Conservation (phyloP, 2,329 filamentous ascomycete genomes). For the Tolypocladium tundrense region DNA sequence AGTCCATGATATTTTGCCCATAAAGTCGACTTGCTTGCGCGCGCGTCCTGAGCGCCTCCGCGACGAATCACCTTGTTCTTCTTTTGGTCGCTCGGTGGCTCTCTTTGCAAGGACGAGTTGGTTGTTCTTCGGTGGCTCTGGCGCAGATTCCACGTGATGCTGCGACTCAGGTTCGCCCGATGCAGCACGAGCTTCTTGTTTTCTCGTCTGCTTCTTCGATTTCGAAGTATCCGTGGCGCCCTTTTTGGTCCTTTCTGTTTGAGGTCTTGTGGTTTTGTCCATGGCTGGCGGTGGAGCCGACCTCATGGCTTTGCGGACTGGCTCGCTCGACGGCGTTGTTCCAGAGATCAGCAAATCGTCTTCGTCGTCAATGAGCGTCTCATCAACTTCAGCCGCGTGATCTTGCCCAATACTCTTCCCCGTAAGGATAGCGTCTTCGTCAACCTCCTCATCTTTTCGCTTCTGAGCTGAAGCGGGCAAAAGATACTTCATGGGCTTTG, state of each 20-base stretch:
- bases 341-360: slow-evolving; percentile 10
- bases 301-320: neutral
- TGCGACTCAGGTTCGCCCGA: neutral
- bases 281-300: too few species aligned
- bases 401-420: slow-evolving; percentile 3
- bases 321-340: neutral
- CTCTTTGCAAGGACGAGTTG: neutral
- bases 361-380: slow-evolving; percentile 8
- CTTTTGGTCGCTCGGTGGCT: neutral
- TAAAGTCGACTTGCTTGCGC: slow-evolving; percentile 17
- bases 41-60: neutral
- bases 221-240: neutral
- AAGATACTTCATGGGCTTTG: slow-evolving; percentile 1
- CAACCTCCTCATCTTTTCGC: slow-evolving; percentile 11
- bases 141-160: neutral
- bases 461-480: neutral
- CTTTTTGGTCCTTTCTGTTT: neutral
- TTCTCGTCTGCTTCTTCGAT: neutral
- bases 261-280: neutral
- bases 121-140: neutral
- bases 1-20: slow-evolving; percentile 19
- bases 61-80: neutral
- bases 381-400: neutral
- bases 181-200: neutral
- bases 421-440: slow-evolving; percentile 12